phyloP scores from a whole-genome alignment of 2,329 filamentous ascomycete species.

The Magnaporthales sp. region DNA sequence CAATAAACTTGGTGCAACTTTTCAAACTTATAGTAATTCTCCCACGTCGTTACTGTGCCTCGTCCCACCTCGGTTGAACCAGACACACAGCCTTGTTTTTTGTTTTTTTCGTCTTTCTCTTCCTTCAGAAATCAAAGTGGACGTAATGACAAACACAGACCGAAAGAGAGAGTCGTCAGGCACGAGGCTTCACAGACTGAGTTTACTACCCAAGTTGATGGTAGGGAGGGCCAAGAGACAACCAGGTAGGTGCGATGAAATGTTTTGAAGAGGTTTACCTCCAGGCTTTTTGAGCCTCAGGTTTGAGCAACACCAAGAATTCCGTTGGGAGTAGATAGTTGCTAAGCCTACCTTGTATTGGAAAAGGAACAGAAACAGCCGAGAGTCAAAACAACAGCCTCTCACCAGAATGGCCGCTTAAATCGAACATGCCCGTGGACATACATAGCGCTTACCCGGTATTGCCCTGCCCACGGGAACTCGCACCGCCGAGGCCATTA shows the following conservation, averaged over 20 bases:
- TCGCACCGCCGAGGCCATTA: not conserved
- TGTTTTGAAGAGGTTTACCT: not conserved
- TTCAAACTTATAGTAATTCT: not conserved
- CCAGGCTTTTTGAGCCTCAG: not conserved
- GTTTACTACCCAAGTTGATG: not conserved
- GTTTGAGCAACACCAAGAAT: not conserved
- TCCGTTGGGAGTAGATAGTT: not conserved
- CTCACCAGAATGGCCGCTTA: not conserved
- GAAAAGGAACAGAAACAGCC: not conserved
- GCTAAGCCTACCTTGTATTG: not conserved
- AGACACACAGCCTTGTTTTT: too few species aligned
- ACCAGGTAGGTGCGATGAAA: not conserved
- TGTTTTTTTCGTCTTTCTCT: too few species aligned
- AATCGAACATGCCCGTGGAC: not conserved
- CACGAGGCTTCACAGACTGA: not conserved
- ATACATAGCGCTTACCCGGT: not conserved
- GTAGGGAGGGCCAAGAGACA: not conserved
- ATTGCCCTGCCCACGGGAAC: not conserved
- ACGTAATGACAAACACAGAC: not conserved
- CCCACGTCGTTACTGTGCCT: not conserved
- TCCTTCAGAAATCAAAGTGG: not conserved
- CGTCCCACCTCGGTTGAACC: too few species aligned
- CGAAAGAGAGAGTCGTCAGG: not conserved
- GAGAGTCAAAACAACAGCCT: not conserved
- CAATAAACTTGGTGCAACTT: not conserved